These are phyloP conservation scores for Camellia sinensis DNA, from an alignment of 148 eudicot genomes.

Conservation along the genomic window DNA sequence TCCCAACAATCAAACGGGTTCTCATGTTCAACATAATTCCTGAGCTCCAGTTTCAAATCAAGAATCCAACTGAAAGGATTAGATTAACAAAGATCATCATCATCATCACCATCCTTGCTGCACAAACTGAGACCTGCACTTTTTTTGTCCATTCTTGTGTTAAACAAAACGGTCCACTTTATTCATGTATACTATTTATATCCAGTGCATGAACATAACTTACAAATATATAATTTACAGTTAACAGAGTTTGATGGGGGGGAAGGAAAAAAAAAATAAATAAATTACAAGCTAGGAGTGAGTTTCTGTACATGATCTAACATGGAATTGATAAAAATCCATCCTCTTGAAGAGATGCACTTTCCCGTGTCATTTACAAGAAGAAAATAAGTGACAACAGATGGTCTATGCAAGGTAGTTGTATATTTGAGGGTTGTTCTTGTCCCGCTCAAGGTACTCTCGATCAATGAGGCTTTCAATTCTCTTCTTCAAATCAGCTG, in stretches of 20 bases:
- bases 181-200: background rate
- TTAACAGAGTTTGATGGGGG: background rate
- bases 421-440: slow-evolving; percentile 92
- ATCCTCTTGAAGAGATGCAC: slow-evolving; percentile 7
- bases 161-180: background rate
- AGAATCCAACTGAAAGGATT: background rate
- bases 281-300: slow-evolving; percentile 4
- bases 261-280: background rate
- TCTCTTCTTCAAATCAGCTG: slow-evolving; percentile 95
- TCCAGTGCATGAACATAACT: background rate
- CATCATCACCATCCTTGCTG: too few relatives aligned
- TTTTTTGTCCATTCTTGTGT: background rate
- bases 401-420: slow-evolving; percentile 73
- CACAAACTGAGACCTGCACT: background rate
- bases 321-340: slow-evolving; percentile 5
- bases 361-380: slow-evolving; percentile 22
- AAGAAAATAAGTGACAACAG: slow-evolving; percentile 2
- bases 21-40: too few relatives aligned
- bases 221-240: background rate
- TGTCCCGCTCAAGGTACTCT: slow-evolving; percentile 95
- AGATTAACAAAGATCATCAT: background rate
- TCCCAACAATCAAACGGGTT: too few relatives aligned
- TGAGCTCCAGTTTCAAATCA: background rate
- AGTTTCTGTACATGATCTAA: slow-evolving; percentile 32
- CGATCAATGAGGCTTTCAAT: slow-evolving; percentile 95